phyloP scores from a whole-genome alignment of 2,329 filamentous ascomycete genomes.

The Colletotrichum sp. region DNA sequence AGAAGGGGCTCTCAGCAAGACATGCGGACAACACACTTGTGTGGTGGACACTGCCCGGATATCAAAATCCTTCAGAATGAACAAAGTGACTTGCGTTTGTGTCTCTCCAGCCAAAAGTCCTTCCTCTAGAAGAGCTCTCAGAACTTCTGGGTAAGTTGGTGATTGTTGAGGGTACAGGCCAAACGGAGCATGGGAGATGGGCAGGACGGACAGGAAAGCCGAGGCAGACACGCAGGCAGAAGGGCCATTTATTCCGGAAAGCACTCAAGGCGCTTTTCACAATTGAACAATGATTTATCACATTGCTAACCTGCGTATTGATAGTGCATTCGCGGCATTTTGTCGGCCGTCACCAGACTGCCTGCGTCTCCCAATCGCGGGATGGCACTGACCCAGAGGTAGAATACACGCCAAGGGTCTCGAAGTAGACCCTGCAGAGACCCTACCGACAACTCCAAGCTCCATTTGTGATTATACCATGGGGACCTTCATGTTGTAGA shows the following conservation, averaged over 20 bases:
- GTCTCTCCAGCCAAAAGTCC: not conserved
- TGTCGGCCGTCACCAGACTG: not conserved
- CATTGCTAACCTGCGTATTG: rapidly evolving
- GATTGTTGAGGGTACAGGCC: not conserved
- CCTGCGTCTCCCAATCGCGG: no score
- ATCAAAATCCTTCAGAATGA: no score
- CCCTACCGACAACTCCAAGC: no score
- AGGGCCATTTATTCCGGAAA: rapidly evolving
- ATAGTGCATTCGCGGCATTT: not conserved
- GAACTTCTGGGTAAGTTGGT: rapidly evolving
- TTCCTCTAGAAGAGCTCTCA: rapidly evolving
- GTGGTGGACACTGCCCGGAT: no score
- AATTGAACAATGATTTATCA: no score
- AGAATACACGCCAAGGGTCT: not conserved
- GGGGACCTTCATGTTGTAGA: rapidly evolving
- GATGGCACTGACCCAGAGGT: not conserved
- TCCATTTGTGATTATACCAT: rapidly evolving
- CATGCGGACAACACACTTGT: rapidly evolving
- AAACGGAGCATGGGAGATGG: rapidly evolving
- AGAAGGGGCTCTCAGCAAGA: no score
- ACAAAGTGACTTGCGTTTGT: no score
- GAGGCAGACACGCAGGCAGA: not conserved
- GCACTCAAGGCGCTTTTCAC: not conserved
- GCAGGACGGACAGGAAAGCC: not conserved
- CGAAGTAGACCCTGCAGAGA: not conserved